Conservation (phyloP, 2,329 filamentous ascomycete species). For the Thielaviopsis musarum region DNA sequence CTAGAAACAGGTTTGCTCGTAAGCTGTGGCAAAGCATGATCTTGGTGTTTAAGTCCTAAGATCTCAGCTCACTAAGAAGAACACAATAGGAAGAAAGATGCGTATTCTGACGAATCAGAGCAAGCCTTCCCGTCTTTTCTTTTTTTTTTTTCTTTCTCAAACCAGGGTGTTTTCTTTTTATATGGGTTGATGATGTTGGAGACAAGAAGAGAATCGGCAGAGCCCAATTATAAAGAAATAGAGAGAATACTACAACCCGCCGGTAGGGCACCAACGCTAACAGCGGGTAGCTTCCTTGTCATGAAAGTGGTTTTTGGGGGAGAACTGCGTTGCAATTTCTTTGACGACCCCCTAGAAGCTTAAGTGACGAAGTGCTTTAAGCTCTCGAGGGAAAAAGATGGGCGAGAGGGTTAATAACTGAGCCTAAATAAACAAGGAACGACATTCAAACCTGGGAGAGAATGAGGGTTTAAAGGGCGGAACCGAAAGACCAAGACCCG, state of each 20-base stretch:
- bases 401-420: too few relatives aligned
- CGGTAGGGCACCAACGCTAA: background rate
- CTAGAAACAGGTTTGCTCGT: too few relatives aligned
- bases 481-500: too few relatives aligned
- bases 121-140: background rate
- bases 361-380: too few relatives aligned
- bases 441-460: too few relatives aligned
- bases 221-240: background rate
- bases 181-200: background rate
- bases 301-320: background rate
- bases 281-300: background rate
- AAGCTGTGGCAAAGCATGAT: too few relatives aligned
- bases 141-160: too few relatives aligned
- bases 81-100: background rate
- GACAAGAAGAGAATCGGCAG: background rate
- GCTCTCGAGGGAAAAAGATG: too few relatives aligned
- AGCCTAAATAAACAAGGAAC: too few relatives aligned
- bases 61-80: background rate
- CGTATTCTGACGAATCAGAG: background rate
- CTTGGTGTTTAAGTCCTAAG: background rate
- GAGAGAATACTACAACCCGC: background rate
- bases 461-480: too few relatives aligned
- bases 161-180: background rate
- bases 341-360: too few relatives aligned
- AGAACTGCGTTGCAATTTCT: too few relatives aligned